Conservation (phyloP, 2,329 filamentous ascomycete genomes). For the Colletotrichum lindemuthianum region DNA sequence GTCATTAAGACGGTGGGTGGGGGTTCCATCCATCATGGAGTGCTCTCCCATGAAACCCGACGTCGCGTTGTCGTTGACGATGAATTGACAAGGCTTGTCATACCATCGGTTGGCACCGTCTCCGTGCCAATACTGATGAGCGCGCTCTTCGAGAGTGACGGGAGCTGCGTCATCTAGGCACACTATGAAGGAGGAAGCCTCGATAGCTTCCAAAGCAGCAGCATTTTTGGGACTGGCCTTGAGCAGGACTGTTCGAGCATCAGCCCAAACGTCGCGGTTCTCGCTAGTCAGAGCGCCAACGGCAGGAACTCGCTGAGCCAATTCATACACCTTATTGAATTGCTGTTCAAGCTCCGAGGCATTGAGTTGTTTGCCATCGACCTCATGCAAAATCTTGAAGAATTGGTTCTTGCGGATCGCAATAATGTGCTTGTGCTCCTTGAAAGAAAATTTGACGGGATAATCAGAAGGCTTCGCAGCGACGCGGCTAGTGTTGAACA, state of each 20-base stretch:
- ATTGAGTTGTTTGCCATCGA: constrained; percentile 86
- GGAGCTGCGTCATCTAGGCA: constrained; percentile 93
- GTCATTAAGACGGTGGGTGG: constrained; percentile 96
- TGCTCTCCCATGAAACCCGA: constrained; percentile 98
- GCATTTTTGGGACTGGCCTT: constrained; percentile 83
- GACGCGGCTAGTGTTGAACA: constrained; percentile 95
- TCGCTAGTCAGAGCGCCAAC: constrained; percentile 89
- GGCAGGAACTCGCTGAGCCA: constrained; percentile 75
- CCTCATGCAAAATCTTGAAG: constrained; percentile 88
- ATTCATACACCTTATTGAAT: constrained; percentile 85
- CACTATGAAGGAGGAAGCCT: constrained; percentile 89
- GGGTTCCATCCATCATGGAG: constrained; percentile 99
- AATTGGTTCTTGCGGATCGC: constrained; percentile 96
- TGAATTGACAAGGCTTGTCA: constrained; percentile 98
- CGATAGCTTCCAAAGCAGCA: constrained; percentile 80
- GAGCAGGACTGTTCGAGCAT: constrained; percentile 81
- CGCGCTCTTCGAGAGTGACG: constrained; percentile 93
- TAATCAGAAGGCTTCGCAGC: constrained; percentile 85
- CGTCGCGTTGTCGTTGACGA: constrained; percentile 97
- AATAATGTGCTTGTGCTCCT: constrained; percentile 86
- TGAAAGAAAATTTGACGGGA: constrained; percentile 79
- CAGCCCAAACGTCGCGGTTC: constrained; percentile 93
- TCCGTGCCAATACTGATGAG: constrained; percentile 97
- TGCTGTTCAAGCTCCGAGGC: constrained; percentile 89
- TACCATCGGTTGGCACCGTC: constrained; percentile 97